Percentiles rank a stretch among this genome's conserved stretches.
Conservation (phyloP, 306 rosid species). For the Acmispon strigosus region DNA sequence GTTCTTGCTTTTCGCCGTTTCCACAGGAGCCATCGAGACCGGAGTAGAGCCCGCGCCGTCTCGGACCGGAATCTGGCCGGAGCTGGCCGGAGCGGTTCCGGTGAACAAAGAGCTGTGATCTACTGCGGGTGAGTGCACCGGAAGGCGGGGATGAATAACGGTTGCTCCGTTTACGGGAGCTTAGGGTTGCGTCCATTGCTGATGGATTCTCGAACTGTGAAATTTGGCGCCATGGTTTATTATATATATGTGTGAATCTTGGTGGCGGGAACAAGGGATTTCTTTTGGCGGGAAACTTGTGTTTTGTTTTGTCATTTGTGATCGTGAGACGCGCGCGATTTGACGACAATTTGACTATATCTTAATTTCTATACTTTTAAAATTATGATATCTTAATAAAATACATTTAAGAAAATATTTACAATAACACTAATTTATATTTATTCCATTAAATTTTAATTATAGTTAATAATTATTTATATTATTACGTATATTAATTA, state of each 20-base stretch:
- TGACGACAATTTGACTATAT: too few species aligned
- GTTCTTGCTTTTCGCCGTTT: background rate
- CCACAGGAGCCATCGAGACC: background rate
- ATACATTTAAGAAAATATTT: too few species aligned
- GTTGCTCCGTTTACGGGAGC: constrained; percentile 26
- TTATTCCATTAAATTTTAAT: too few species aligned
- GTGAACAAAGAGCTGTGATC: constrained; percentile 16
- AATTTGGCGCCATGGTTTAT: background rate
- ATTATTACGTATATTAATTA: too few species aligned
- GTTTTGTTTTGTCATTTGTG: background rate
- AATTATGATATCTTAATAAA: too few species aligned
- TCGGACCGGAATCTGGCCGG: background rate
- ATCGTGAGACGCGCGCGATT: too few species aligned
- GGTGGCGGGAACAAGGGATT: constrained; percentile 27
- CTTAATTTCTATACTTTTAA: too few species aligned
- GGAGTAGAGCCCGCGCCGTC: background rate
- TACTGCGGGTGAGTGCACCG: constrained; percentile 22
- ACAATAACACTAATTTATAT: too few species aligned
- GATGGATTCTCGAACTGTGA: background rate
- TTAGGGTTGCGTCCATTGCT: constrained; percentile 33
- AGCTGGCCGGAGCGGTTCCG: constrained; percentile 20
- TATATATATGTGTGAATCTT: too few species aligned
- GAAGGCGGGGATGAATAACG: background rate
- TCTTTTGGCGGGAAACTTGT: constrained; percentile 32
- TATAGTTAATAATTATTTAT: too few species aligned